phyloP scores from a whole-genome alignment of 2,329 filamentous ascomycete species.

The Berkeleyomyces rouxiae region DNA sequence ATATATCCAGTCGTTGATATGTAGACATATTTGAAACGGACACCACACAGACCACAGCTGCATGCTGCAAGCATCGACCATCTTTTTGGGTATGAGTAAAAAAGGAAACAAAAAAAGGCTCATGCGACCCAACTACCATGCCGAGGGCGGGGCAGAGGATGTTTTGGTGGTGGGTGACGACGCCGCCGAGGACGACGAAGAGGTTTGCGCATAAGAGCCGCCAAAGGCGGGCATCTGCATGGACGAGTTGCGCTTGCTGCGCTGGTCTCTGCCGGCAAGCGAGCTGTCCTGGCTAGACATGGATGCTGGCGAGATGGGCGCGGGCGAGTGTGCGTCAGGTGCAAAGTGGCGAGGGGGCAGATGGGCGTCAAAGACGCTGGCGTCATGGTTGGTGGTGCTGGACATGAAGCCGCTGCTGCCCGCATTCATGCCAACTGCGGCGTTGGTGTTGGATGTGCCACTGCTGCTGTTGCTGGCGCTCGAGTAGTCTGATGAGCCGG shows the following conservation, averaged over 20 bases:
- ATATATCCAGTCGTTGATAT: neutral
- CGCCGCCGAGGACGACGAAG: neutral
- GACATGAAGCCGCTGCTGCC: neutral
- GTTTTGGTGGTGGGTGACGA: neutral
- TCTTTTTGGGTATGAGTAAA: neutral
- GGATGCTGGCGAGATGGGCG: neutral
- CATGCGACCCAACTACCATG: neutral
- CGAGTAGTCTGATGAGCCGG: slow-evolving; percentile 30
- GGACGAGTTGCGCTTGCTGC: slow-evolving; percentile 2
- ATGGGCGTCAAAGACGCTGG: neutral
- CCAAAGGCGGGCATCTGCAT: slow-evolving; percentile 13
- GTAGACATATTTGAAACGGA: neutral
- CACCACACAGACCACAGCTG: neutral
- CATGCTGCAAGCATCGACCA: neutral
- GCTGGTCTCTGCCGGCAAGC: neutral
- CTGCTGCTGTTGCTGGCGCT: neutral
- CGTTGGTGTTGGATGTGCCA: neutral
- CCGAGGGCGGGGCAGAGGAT: neutral
- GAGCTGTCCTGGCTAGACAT: neutral
- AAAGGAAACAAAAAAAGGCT: neutral
- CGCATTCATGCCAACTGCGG: neutral
- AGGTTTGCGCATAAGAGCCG: neutral
- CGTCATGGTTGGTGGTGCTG: neutral
- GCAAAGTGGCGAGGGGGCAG: slow-evolving; percentile 5
- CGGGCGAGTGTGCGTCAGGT: neutral